Evolutionary conservation across 495 filamentous ascomycete species (phyloP).

Genomic region (Xanthoparmelia taractica): DNA sequence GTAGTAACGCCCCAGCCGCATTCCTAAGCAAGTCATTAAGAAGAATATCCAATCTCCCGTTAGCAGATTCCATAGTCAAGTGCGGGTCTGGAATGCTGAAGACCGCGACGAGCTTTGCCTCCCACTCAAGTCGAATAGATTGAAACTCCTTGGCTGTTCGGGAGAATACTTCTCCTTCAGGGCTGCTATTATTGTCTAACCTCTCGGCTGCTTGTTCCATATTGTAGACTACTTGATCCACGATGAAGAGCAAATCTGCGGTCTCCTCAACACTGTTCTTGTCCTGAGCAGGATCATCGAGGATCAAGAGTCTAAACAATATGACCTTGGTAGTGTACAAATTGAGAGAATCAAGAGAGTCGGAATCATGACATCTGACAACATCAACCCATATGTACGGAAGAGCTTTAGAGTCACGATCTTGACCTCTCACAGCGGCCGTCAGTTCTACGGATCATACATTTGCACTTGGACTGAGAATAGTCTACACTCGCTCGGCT

Average conservation of each 20-base stretch:
- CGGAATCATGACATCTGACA: constrained; percentile 4
- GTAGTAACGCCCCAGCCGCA: too few relatives aligned
- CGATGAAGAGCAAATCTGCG: constrained; percentile 2
- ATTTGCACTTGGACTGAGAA: constrained; percentile 6
- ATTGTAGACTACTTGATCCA: background rate
- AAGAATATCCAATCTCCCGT: constrained; percentile 2
- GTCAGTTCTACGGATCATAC: background rate
- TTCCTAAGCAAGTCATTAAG: background rate
- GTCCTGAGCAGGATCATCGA: background rate
- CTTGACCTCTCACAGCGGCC: constrained; percentile 7
- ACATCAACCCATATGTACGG: background rate
- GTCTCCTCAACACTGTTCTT: background rate
- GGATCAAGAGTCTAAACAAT: background rate
- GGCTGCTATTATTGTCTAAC: background rate
- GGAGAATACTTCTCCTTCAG: background rate
- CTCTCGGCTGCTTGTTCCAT: constrained; percentile 4
- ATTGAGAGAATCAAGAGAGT: background rate
- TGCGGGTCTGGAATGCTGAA: background rate
- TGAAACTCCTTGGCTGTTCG: background rate
- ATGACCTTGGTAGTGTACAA: background rate
- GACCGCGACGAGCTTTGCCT: constrained; percentile 2
- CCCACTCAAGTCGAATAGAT: constrained; percentile 2
- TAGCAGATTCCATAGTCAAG: too few relatives aligned
- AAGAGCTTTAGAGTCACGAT: background rate
- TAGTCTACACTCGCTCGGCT: background rate